Evolutionary conservation across 495 filamentous ascomycete genomes (phyloP).

Genomic region (Penicillium herquei): DNA sequence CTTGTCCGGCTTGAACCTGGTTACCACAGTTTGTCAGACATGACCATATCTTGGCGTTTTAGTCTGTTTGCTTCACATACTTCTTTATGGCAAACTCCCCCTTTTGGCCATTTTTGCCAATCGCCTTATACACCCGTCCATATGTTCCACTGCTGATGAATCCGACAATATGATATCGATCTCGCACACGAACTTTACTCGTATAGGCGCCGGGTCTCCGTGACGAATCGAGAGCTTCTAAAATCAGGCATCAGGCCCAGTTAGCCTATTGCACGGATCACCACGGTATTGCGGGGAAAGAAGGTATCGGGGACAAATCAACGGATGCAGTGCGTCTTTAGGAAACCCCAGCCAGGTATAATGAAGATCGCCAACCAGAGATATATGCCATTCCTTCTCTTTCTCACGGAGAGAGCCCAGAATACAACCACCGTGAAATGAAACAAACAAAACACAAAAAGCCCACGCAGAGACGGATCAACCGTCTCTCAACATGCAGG

Average conservation of each 20-base stretch:
- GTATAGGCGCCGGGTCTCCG: conserved; percentile 59
- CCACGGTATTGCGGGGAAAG: conserved; percentile 12
- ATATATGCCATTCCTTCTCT: conserved; percentile 9
- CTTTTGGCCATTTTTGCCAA: conserved; percentile 70
- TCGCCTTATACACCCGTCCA: conserved; percentile 95
- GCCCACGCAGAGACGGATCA: not conserved
- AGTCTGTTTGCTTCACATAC: conserved; percentile 29
- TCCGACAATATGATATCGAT: conserved; percentile 91
- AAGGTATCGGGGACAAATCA: conserved; percentile 15
- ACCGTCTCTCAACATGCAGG: not conserved
- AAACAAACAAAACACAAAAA: conserved; percentile 14
- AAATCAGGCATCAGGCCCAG: conserved; percentile 6
- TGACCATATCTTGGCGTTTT: not conserved
- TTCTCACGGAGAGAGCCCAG: not conserved
- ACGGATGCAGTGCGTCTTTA: conserved; percentile 19
- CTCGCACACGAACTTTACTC: conserved; percentile 83
- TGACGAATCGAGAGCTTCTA: conserved; percentile 36
- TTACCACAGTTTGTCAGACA: not conserved
- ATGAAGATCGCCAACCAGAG: conserved; percentile 13
- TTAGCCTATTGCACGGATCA: conserved; percentile 1
- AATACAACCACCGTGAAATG: conserved; percentile 10
- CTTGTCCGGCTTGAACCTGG: conserved; percentile 97
- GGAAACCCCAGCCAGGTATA: conserved; percentile 11
- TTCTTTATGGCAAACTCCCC: conserved; percentile 96
- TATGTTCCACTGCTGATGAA: conserved; percentile 99